phyloP scores from a whole-genome alignment of 352 stramenopile species.

The Blastocystis sp. region DNA sequence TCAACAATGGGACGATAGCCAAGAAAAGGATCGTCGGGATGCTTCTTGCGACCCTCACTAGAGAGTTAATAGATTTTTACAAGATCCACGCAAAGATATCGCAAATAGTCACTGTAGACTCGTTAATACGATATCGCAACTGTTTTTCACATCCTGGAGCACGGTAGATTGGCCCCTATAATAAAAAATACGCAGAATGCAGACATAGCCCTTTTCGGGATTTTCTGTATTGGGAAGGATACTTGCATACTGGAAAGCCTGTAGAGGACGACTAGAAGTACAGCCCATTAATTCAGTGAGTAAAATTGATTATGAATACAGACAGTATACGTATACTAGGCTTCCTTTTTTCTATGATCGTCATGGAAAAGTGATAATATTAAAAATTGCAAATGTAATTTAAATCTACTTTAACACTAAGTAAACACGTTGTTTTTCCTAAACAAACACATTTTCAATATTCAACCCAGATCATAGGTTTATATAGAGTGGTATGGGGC shows the following conservation, averaged over 20 bases:
- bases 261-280: background rate
- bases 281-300: background rate
- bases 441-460: background rate
- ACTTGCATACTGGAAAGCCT: slow-evolving; percentile 27
- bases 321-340: background rate
- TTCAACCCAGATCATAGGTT: background rate
- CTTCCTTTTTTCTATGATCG: background rate
- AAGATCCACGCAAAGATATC: slow-evolving; percentile 19
- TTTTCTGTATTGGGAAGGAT: slow-evolving; percentile 28
- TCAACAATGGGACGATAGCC: slow-evolving; percentile 19
- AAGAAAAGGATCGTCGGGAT: background rate
- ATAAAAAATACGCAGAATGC: background rate
- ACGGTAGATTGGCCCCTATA: slow-evolving; percentile 42
- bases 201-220: background rate
- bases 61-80: background rate
- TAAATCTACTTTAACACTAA: background rate
- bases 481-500: background rate
- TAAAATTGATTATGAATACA: too few relatives aligned
- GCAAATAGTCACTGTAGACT: background rate
- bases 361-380: background rate
- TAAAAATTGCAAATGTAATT: background rate
- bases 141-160: background rate
- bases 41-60: background rate
- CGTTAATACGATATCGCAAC: background rate
- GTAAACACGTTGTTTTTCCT: background rate